Percentiles rank a stretch among this genome's conserved stretches.
phyloP scores from a whole-genome alignment of 768 basidiomycete genomes.

The Psilocybe cubensis region DNA sequence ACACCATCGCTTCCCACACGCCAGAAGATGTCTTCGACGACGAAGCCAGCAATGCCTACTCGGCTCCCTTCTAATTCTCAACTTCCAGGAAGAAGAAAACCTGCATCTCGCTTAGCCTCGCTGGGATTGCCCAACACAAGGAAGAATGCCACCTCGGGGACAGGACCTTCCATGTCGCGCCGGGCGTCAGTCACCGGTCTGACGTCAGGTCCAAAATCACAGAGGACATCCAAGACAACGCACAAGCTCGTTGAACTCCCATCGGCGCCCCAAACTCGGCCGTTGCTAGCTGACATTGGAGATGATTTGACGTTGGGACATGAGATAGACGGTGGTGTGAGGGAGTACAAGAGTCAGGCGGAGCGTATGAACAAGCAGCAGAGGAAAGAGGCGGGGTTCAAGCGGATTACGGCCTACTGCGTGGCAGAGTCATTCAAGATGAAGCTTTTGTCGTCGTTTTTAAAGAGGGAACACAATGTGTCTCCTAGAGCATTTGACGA shows the following conservation, averaged over 20 bases:
- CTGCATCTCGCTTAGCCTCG: conserved; percentile 32
- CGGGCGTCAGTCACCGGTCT: conserved; percentile 44
- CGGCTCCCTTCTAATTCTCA: conserved; percentile 30
- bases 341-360: conserved; percentile 82
- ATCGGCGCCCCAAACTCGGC: conserved; percentile 86
- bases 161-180: conserved; percentile 27
- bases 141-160: conserved; percentile 7
- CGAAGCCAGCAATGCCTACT: conserved; percentile 4
- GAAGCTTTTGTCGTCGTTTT: conserved; percentile 80
- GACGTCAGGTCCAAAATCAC: conserved; percentile 53
- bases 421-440: conserved; percentile 84
- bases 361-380: conserved; percentile 91
- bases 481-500: conserved; percentile 88
- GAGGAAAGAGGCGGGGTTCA: conserved; percentile 78
- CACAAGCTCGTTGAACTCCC: conserved; percentile 92
- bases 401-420: conserved; percentile 88
- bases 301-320: conserved; percentile 55
- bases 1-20: neutral
- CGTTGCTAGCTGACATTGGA: conserved; percentile 52
- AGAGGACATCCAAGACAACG: conserved; percentile 87
- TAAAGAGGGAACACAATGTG: conserved; percentile 95
- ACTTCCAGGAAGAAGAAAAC: conserved; percentile 33
- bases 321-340: conserved; percentile 66
- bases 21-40: neutral
- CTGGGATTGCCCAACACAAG: conserved; percentile 27